Percentiles rank a stretch among this genome's conserved stretches.
Evolutionary conservation across 805 yeast genomes (phyloP).

Genomic region (Hanseniaspora clermontiae): DNA sequence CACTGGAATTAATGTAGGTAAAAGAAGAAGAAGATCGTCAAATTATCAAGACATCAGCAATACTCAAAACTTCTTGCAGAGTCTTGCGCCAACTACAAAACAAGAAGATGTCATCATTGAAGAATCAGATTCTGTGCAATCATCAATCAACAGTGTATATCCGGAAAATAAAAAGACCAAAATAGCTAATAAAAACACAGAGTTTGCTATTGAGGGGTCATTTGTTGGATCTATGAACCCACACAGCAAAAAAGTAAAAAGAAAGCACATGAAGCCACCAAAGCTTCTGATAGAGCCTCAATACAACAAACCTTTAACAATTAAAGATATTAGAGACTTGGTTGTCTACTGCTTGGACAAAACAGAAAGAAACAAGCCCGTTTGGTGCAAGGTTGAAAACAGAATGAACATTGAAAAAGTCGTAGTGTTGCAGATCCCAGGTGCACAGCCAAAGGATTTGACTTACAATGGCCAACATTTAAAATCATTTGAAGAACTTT

Average conservation of each 20-base stretch:
- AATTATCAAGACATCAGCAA: constrained; percentile 1
- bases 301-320: constrained; percentile 23
- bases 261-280: constrained; percentile 22
- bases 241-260: constrained; percentile 24
- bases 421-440: constrained; percentile 52
- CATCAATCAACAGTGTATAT: background rate
- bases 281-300: constrained; percentile 28
- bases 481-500: constrained; percentile 6
- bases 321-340: constrained; percentile 37
- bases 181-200: background rate
- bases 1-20: background rate
- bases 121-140: background rate
- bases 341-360: constrained; percentile 33
- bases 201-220: constrained; percentile 3
- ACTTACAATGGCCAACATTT: background rate
- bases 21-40: constrained; percentile 14
- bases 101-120: background rate
- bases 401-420: constrained; percentile 39
- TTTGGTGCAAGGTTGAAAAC: constrained; percentile 40
- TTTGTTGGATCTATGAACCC: background rate
- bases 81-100: background rate
- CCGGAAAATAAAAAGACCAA: background rate
- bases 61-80: background rate
- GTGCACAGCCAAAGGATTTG: constrained; percentile 37
- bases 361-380: constrained; percentile 31